Evolutionary conservation across 768 basidiomycete genomes (phyloP), one percentile per base, ranked within the genome.

Genomic region (Termitomyces sp.): DNA sequence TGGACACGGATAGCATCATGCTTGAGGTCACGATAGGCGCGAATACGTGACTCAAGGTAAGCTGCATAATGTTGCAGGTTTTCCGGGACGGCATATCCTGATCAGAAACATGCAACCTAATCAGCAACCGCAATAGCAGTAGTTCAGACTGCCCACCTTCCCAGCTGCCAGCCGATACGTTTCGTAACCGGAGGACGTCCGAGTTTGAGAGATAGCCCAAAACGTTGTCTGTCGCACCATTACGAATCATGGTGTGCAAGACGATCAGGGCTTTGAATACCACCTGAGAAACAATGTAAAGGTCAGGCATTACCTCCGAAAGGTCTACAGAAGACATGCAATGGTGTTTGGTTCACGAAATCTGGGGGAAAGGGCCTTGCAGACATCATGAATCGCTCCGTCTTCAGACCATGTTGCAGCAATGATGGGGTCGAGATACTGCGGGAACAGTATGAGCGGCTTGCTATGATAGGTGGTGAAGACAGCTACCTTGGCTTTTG

Each of bases 261-360:
- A 96, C 92, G 65, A 99, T 88, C 63, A 98, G 77, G 0, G 94
- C 94, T 69, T 99, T 99, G 84, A 98, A 98, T n/a, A 92, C 94
- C 63, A 98, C 82, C 94, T 97, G 65, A n/a, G 43, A 56, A 45
- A 53, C 48, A 44, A 53, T 20, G 13, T 26, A 44, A 32, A 54
- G 9, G 20, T 62, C 13, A 64, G 46, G 45, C 18, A 53, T 28
- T 32, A 32, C 45, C 52, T 42, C 36, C 33, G 20, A 32, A 54
- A 38, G 43, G 24, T 30, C 30, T 28, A 38, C 22, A 30, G 24
- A 35, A 58, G 49, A 75, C 90, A 68, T 66, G 96, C 94, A 49
- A 95, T 84, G 16, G 86, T 84, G 72, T 98, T 98, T 33, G 95
- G 91, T 70, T 99, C 97, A 24, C 90, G 81, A 59, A 99, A 82